Base-by-base conservation (phyloP, 2,329 filamentous ascomycete genomes). In the Diplocarpon rosae region DNA sequence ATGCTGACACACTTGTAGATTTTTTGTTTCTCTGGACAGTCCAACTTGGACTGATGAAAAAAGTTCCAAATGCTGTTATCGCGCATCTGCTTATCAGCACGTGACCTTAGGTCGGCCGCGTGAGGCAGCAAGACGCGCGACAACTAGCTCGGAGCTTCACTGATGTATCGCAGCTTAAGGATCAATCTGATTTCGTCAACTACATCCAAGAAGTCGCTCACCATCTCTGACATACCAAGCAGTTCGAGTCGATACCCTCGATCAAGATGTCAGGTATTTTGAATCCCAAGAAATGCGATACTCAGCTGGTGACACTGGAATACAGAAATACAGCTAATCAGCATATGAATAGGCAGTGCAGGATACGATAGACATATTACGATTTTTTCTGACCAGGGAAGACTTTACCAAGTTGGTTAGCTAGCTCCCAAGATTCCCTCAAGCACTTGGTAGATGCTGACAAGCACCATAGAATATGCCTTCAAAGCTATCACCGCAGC, bases 401-500 rank as follows among this genome's bases (percentile, higher is more conserved):
- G 92, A 66, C 75, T 98, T 66, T 98, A 96, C 68, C 92, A 98
- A 95, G 92, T 98, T 68, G 92, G 92, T 96, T 77, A 63, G 88
- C 77, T 24, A 24, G 3, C 4, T 24, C 7, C 20, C 20, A 24
- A 53, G 31, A 48, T 14, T 31, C 9, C n/a, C 13, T 5, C 29
- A 10, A 17, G 33, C 15, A 17, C 20, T 4, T 24, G 20, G 20
- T 4, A 24, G 20, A 38, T 38, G 59, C 62, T 64, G 48, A 65
- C 56, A 37, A 39, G n/a, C 29, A 35, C 51, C 54, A 58, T 65
- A 96, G 92, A 98, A 76, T 98, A 98, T 90, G 92, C 92, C 59
- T 98, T 98, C 81, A 98, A 98, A 74, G 92, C 92, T 48, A 98
- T 98, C 69, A 98, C 92, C 58, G 90, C 92, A 50, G 92, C 92